phyloP scores from a whole-genome alignment of 768 basidiomycete genomes.

The Pisolithus microcarpus region DNA sequence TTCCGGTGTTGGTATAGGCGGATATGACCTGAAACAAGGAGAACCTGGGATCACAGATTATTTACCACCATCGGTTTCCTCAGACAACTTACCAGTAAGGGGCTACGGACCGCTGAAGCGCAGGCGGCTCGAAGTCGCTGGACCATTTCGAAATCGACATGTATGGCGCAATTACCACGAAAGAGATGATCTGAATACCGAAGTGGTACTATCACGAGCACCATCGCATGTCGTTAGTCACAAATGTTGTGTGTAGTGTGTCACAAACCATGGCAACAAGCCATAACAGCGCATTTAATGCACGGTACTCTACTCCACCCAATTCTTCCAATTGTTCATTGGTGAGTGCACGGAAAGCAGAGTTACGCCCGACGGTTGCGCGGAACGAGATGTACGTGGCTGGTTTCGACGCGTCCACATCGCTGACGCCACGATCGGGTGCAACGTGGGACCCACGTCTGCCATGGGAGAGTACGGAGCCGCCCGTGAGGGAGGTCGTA shows the following conservation, averaged over 20 bases:
- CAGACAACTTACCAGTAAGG: constrained; percentile 52
- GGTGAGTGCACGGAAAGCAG: no score
- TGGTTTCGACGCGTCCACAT: constrained; percentile 35
- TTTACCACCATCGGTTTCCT: not conserved
- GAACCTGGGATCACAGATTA: constrained; percentile 48
- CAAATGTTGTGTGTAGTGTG: no score
- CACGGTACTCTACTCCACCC: no score
- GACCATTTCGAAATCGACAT: constrained; percentile 58
- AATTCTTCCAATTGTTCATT: no score
- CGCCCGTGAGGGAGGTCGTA: constrained; percentile 42
- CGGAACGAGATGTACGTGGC: constrained; percentile 85
- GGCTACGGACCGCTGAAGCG: constrained; percentile 46
- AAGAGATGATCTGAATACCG: constrained; percentile 59
- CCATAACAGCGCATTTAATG: no score
- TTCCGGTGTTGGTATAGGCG: constrained; percentile 87
- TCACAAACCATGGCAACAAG: no score
- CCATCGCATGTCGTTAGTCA: no score
- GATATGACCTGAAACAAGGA: constrained; percentile 80
- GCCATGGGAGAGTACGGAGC: constrained; percentile 32
- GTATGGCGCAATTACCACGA: constrained; percentile 76
- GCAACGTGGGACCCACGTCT: constrained; percentile 5
- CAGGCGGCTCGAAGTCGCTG: constrained; percentile 51
- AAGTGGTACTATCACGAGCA: no score
- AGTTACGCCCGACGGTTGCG: no score
- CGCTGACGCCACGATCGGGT: constrained; percentile 12